These are phyloP conservation scores for Petunia secreta DNA, from an alignment of 257 asterid species.

Conservation along the genomic window DNA sequence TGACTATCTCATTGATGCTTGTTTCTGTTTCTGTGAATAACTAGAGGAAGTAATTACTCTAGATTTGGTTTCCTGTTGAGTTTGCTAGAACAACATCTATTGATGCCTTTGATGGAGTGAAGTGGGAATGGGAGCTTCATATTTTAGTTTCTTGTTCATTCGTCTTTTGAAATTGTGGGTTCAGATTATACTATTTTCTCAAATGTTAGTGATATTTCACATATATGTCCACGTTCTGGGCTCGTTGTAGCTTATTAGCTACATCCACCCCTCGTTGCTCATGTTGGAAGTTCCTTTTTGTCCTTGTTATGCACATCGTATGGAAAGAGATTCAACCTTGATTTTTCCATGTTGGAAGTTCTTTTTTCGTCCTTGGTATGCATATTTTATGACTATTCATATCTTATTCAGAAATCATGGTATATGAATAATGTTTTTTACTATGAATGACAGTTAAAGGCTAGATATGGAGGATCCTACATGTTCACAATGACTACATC, in stretches of 20 bases:
- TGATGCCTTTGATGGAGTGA: not conserved
- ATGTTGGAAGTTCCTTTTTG: too few relatives aligned
- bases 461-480: conserved; percentile 48
- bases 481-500: conserved; percentile 45
- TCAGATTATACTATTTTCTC: too few relatives aligned
- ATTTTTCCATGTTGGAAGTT: too few relatives aligned
- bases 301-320: too few relatives aligned
- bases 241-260: too few relatives aligned
- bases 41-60: not conserved
- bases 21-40: not conserved
- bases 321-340: too few relatives aligned
- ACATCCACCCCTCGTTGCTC: too few relatives aligned
- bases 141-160: not conserved
- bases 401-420: not conserved
- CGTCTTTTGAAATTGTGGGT: too few relatives aligned
- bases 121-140: not conserved
- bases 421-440: not conserved
- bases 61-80: conserved; percentile 1
- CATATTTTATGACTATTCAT: not conserved
- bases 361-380: too few relatives aligned
- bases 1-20: not conserved
- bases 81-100: not conserved
- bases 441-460: conserved; percentile 39
- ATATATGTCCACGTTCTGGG: too few relatives aligned
- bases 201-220: too few relatives aligned